phyloP scores from a whole-genome alignment of 1,284 basidiomycete species.

The Peniophora sp. region DNA sequence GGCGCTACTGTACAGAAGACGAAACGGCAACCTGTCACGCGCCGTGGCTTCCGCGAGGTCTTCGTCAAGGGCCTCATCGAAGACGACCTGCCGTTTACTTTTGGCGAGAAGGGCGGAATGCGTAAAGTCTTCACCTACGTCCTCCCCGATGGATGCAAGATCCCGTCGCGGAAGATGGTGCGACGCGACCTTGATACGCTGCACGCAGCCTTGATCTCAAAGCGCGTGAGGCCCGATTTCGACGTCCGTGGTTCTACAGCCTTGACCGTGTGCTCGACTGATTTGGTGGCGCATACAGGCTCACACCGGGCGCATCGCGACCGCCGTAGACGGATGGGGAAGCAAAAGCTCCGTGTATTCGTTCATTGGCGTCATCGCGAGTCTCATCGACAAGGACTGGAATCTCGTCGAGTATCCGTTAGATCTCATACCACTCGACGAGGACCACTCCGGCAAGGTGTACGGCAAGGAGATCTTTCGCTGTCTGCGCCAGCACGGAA shows the following conservation, averaged over 20 bases:
- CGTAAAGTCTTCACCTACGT: neutral
- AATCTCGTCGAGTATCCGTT: conserved; percentile 8
- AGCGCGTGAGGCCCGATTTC: neutral
- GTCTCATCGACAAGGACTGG: conserved; percentile 10
- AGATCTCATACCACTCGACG: conserved; percentile 10
- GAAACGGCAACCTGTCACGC: neutral
- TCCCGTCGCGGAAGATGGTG: neutral
- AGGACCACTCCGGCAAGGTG: conserved; percentile 9
- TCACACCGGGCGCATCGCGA: conserved; percentile 6
- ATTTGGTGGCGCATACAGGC: neutral
- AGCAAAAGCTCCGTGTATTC: conserved; percentile 13
- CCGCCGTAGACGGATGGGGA: conserved; percentile 10
- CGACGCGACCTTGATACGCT: neutral
- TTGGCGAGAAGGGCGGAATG: neutral
- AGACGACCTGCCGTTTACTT: neutral
- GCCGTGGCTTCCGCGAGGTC: neutral
- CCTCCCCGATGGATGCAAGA: neutral
- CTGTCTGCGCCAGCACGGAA: conserved; percentile 2
- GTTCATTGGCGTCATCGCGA: conserved; percentile 9
- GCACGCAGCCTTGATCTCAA: neutral
- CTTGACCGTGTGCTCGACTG: neutral
- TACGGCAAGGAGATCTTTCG: conserved; percentile 10
- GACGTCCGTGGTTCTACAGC: neutral
- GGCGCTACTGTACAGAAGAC: neutral
- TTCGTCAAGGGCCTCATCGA: neutral